Base-by-base conservation (phyloP, 345 rosid species). In the Eucalyptus erythrocorys region DNA sequence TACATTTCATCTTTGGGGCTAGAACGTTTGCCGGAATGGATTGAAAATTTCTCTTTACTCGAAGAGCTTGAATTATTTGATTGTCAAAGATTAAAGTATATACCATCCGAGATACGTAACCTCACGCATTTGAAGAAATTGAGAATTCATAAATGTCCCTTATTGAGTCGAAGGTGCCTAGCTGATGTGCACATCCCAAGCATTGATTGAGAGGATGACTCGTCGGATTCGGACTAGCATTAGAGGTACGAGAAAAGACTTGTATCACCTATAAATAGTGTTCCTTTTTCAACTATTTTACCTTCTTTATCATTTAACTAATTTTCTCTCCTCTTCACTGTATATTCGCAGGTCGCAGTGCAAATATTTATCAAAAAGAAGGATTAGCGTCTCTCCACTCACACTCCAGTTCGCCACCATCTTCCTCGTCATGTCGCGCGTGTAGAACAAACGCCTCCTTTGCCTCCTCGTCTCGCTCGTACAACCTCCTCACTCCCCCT, bases 321-420 rank as follows among this genome's bases (percentile, higher is more conserved):
- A 32, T 66, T 66, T 66, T n/a, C 37, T 64, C 76, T 16, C 7
- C 24, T 0, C 61, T 57, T 24, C 30, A 66, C 79, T 8, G 1
- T 66, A 8, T 51, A 50, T 50, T 9, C 0, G 26, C 34, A 15
- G 8, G 2, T 48, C 17, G 51, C 42, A 15, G 79, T 3, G 42
- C 40, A 16, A 51, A 51, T 1, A 66, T 34, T 32, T 32, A 66
- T 15, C 40, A 3, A 27, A 59, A 59, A 59, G 15, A 27, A 27
- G 3, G 19, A 91, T 7, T 7, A 4, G 94, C 34, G 61, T 93
- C 94, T 87, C 94, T 92, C 55, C 55, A 19, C 55, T 51, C 55
- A n/a, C 55, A 3, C 57, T 51, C 96, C 95, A 92, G 27, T 86
- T 89, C 47, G 92, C 92, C 2, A 90, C 90, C 15, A 79, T 88